Evolutionary conservation across 495 filamentous ascomycete genomes (phyloP), one percentile per base, ranked within the genome.

Genomic region (Cudoniella acicularis): DNA sequence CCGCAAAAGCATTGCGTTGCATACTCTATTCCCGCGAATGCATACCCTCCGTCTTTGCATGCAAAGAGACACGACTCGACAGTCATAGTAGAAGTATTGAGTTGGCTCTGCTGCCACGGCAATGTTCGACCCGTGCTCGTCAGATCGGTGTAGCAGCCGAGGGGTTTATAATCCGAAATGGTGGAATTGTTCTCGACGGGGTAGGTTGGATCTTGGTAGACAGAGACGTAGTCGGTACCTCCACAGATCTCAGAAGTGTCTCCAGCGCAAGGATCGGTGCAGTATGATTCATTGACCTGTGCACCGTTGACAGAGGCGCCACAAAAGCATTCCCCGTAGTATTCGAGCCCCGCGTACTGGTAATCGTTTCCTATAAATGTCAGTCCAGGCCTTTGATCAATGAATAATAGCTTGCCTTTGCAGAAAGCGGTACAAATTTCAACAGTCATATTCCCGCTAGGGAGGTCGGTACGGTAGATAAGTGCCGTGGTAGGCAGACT

Each of bases 101-200:
- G 53, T 48, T 70, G 62, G 48, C 72, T 63, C 70, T 78, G 72
- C 51, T 62, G 69, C 64, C 77, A 81, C 1, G 71, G 70, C 22
- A 85, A 70, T 0, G 83, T 75, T 20, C 75, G 78, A 40, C 79
- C 79, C n/a, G n/a, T n/a, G 27, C 41, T 59, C 0, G 75, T 70
- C 55, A 79, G 74, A 52, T 84, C 82, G 23, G 77, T 79, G 64
- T 77, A 84, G 64, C 83, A 85, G 52, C 83, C 83, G n/a, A 83
- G 62, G 27, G 71, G 62, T 26, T 63, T 57, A 62, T 81, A 83
- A 62, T 81, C 77, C 21, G 64, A 66, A 17, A 78, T 64, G 10
- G 62, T 69, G 49, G 69, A 71, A 24, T 69, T 62, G 20, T 73
- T 66, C 3, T 57, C 48, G 27, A 73, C 64, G 16, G 70, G 67